A percentile compares a stretch with the other conserved stretches of the same genome.
Evolutionary conservation across 176 grass and related monocot genomes (phyloP).

Genomic region (Aegilops speltoides): DNA sequence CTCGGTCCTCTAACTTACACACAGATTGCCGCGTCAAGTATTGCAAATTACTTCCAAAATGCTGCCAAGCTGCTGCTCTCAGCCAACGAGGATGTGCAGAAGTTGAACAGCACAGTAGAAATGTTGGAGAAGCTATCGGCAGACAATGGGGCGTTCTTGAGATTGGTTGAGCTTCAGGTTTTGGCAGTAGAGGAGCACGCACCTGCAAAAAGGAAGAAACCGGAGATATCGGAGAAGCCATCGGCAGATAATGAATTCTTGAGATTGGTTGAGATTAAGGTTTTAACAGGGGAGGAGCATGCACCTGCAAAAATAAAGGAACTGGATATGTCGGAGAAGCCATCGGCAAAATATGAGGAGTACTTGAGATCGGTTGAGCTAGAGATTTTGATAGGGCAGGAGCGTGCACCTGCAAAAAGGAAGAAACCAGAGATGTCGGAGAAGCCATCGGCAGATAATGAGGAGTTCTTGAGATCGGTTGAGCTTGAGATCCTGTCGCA

Average conservation of each 20-base stretch:
- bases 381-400: not conserved
- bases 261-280: not conserved
- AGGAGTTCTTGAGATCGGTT: not conserved
- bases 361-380: not conserved
- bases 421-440: not conserved
- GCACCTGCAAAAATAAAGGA: not conserved
- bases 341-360: not conserved
- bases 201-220: not conserved
- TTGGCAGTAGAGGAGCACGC: not conserved
- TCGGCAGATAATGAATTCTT: not conserved
- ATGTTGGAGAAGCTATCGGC: conserved; percentile 10
- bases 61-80: not conserved
- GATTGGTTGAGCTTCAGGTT: conserved; percentile 7
- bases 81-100: not conserved
- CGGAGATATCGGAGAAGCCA: not conserved
- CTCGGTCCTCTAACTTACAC: not conserved
- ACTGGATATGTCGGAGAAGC: conserved; percentile 4
- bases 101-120: not conserved
- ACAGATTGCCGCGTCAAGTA: not conserved
- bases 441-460: not conserved
- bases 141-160: not conserved
- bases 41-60: not conserved
- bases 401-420: not conserved
- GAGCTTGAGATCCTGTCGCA: not conserved
- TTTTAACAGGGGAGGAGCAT: not conserved